Percentiles rank a stretch among this genome's conserved stretches.
Evolutionary conservation across 495 filamentous ascomycete species (phyloP).

Genomic region (Penicillium dipodomyicola): DNA sequence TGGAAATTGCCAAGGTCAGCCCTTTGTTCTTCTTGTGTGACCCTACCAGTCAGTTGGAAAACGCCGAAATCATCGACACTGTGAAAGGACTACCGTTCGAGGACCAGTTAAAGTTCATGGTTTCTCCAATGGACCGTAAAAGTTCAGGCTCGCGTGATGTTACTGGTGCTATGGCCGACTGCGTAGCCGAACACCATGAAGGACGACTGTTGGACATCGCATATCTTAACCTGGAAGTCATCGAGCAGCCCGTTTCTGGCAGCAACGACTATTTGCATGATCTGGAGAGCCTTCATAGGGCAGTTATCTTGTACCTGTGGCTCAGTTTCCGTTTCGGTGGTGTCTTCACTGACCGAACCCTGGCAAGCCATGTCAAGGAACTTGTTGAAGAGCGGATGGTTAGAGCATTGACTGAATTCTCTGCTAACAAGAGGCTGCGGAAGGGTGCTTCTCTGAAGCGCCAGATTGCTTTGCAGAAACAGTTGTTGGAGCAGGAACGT

Average conservation of each 20-base stretch:
- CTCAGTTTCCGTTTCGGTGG: slow-evolving; percentile 69
- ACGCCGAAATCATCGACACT: slow-evolving; percentile 68
- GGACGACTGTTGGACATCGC: slow-evolving; percentile 66
- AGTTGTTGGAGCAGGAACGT: slow-evolving; percentile 30
- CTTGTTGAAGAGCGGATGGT: slow-evolving; percentile 79
- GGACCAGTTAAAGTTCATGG: slow-evolving; percentile 74
- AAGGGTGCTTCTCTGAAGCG: slow-evolving; percentile 43
- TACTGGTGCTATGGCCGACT: slow-evolving; percentile 59
- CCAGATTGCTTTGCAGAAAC: slow-evolving; percentile 44
- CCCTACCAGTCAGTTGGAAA: slow-evolving; percentile 53
- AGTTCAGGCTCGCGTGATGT: slow-evolving; percentile 31
- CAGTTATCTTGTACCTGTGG: slow-evolving; percentile 85
- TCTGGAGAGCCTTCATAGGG: slow-evolving; percentile 77
- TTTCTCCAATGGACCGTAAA: slow-evolving; percentile 54
- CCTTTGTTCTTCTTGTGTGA: slow-evolving; percentile 71
- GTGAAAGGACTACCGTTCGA: slow-evolving; percentile 60
- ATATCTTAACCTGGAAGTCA: slow-evolving; percentile 62
- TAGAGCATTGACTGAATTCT: slow-evolving; percentile 56
- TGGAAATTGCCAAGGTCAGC: slow-evolving; percentile 60
- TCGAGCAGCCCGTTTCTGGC: slow-evolving; percentile 52
- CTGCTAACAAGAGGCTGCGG: slow-evolving; percentile 47
- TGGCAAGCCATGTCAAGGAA: slow-evolving; percentile 77
- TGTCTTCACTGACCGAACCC: slow-evolving; percentile 71
- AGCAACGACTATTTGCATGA: slow-evolving; percentile 54
- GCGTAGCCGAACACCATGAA: slow-evolving; percentile 60